Evolutionary conservation across 495 filamentous ascomycete genomes (phyloP), one percentile per base, ranked within the genome.

Genomic region (Margaritispora aquatica): DNA sequence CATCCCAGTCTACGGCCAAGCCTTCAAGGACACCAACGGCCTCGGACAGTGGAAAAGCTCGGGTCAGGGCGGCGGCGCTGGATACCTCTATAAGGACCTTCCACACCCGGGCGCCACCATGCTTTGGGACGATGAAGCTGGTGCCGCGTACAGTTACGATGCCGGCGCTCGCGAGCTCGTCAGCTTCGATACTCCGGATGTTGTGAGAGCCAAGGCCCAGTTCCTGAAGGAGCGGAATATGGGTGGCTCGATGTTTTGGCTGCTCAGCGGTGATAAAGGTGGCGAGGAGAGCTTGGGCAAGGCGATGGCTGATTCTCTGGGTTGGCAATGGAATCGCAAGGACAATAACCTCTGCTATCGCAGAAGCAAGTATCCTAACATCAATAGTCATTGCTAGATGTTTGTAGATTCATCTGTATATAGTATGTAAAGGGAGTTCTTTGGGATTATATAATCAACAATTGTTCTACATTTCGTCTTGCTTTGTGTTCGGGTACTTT

Each of bases 171-270:
- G 73, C 53, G 81, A 85, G 62, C 78, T 96, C 73, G 73, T 96
- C n/a, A 82, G 80, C 58, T 96, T 90, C 68, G 92, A 96, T 61
- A 88, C 78, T 5, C 75, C 82, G 0, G 70, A 71, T 9, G 80
- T 85, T 54, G 84, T 82, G 0, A 65, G 68, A 44, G 51, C 66
- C 54, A 96, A 96, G 74, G 81, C 79, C 1, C 68, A 73, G 49
- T 96, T 88, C 65, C 79, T 96, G 51, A 69, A 73, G 61, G 57
- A 75, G 15, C 77, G 76, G 51, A 79, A 82, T 7, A 77, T 96
- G 8, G 90, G 88, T 2, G 90, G 92, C 13, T 85, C 80, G 0
- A 93, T 96, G 83, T 96, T 89, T 80, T 97, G 92, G 92, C 92
- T 96, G 73, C 84, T 82, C 23, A 88, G 83, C 68, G 84, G 82